phyloP scores from a whole-genome alignment of 2,329 filamentous ascomycete species.

The Lachnellula subtilissima region DNA sequence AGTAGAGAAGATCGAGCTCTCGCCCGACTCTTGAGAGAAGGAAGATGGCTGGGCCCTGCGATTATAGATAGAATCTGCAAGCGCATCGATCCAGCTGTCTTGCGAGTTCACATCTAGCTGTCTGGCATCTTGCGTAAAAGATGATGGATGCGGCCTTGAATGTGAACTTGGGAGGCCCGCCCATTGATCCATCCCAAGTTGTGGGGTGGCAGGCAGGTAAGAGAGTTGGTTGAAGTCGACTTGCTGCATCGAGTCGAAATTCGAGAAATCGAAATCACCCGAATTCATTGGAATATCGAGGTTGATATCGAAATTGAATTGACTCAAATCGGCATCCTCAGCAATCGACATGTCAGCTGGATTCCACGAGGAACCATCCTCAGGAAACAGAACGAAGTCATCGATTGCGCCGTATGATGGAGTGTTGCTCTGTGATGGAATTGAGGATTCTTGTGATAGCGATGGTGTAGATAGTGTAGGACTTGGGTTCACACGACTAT shows the following conservation, averaged over 20 bases:
- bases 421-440: constrained; percentile 12
- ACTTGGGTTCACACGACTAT: constrained; percentile 13
- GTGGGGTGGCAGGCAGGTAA: not conserved
- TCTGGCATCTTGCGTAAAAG: not conserved
- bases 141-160: not conserved
- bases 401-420: constrained; percentile 24
- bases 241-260: not conserved
- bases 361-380: constrained; percentile 22
- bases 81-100: no score
- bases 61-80: no score
- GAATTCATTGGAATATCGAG: not conserved
- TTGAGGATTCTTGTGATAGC: constrained; percentile 9
- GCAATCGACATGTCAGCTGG: constrained; percentile 15
- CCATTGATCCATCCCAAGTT: not conserved
- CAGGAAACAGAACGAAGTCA: constrained; percentile 29
- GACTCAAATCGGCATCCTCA: constrained; percentile 16
- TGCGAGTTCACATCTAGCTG: not conserved
- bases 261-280: not conserved
- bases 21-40: no score
- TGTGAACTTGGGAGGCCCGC: not conserved
- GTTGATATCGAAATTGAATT: constrained; percentile 26
- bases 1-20: not conserved
- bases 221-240: not conserved
- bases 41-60: no score
- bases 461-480: constrained; percentile 10